Evolutionary conservation across 164 flowering plant species (phyloP).

Genomic region (Annona squamosa): DNA sequence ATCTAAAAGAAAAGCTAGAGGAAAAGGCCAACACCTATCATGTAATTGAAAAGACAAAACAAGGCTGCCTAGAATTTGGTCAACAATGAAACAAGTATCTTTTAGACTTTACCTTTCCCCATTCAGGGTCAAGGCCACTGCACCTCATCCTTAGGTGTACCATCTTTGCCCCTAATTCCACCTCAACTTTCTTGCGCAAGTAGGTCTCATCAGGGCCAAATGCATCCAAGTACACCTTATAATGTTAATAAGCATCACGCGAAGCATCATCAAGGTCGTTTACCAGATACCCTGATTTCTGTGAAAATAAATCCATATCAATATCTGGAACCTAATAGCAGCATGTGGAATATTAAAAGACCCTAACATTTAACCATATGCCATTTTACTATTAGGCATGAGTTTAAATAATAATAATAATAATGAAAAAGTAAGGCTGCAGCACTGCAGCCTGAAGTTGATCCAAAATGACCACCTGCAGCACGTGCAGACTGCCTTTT

Average conservation of each 20-base stretch:
- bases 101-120: slow-evolving; percentile 75
- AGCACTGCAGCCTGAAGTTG: neutral
- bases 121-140: slow-evolving; percentile 65
- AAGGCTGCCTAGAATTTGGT: neutral
- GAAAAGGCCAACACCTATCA: neutral
- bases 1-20: neutral
- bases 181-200: slow-evolving; percentile 81
- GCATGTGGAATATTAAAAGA: neutral
- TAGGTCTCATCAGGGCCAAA: slow-evolving; percentile 81
- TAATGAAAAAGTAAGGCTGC: neutral
- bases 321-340: neutral
- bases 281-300: slow-evolving; percentile 67
- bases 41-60: neutral
- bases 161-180: slow-evolving; percentile 79
- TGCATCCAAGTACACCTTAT: slow-evolving; percentile 59
- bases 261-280: slow-evolving; percentile 49
- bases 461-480: neutral
- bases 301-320: slow-evolving; percentile 13
- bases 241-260: slow-evolving; percentile 40
- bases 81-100: neutral
- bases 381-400: too few species aligned
- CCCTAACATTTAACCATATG: too few species aligned
- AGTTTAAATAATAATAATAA: too few species aligned
- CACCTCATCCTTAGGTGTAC: slow-evolving; percentile 89
- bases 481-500: neutral